Evolutionary conservation across 176 grass and related monocot species (phyloP).

Genomic region (Oryza australiensis): DNA sequence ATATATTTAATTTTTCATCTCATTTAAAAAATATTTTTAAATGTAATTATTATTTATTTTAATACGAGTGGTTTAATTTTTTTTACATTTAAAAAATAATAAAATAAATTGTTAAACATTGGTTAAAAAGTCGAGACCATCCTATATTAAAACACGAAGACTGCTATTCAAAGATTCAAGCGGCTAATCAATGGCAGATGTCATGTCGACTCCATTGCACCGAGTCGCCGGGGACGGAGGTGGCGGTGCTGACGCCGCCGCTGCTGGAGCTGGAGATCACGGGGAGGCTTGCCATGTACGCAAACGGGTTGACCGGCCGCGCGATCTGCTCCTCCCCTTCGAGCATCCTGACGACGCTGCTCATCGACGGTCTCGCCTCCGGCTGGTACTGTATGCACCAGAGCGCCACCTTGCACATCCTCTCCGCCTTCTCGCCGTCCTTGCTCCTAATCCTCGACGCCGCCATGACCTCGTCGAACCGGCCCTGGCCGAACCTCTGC

Average conservation of each 20-base stretch:
- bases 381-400: slow-evolving; percentile 80
- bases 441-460: neutral
- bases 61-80: too few relatives aligned
- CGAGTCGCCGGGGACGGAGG: neutral
- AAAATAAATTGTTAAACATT: too few relatives aligned
- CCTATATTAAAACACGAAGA: too few relatives aligned
- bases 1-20: too few relatives aligned
- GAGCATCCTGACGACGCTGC: slow-evolving; percentile 68
- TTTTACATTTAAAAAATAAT: too few relatives aligned
- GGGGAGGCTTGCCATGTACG: slow-evolving; percentile 35
- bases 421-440: slow-evolving; percentile 54
- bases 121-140: too few relatives aligned
- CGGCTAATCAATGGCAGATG: too few relatives aligned
- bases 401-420: slow-evolving; percentile 75
- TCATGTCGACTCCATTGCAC: neutral
- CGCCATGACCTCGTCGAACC: slow-evolving; percentile 41
- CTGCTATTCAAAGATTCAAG: too few relatives aligned
- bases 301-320: slow-evolving; percentile 45
- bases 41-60: too few relatives aligned
- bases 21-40: too few relatives aligned
- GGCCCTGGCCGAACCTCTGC: slow-evolving; percentile 49
- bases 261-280: neutral
- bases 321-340: slow-evolving; percentile 71
- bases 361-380: slow-evolving; percentile 64
- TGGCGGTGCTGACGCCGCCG: neutral